Evolutionary conservation across 108 stramenopile species (phyloP).

Genomic region (Nitzschia sp.): DNA sequence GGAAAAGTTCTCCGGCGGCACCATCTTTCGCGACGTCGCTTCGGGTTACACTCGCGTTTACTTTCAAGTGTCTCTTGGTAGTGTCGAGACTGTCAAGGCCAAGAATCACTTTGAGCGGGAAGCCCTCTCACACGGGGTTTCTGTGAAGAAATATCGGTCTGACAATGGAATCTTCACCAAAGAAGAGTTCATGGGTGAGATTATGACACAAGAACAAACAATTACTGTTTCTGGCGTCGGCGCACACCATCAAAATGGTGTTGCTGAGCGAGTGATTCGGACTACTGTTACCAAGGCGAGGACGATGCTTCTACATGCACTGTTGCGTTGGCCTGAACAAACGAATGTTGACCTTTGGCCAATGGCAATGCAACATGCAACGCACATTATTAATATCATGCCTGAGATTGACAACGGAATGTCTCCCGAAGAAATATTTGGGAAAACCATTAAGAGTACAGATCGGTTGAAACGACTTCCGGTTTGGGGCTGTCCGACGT

Average conservation of each 20-base stretch:
- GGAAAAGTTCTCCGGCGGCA: slow-evolving; percentile 36
- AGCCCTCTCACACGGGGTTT: slow-evolving; percentile 1
- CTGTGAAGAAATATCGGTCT: slow-evolving; percentile 25
- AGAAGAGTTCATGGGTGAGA: slow-evolving; percentile 7
- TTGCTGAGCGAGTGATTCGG: slow-evolving; percentile 49
- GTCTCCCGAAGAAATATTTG: slow-evolving; percentile 43
- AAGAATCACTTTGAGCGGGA: slow-evolving; percentile 46
- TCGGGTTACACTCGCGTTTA: slow-evolving; percentile 20
- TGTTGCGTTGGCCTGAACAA: slow-evolving; percentile 49
- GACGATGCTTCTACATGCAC: slow-evolving; percentile 41
- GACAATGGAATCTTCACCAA: slow-evolving; percentile 35
- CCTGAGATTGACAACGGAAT: slow-evolving; percentile 27
- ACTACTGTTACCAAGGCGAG: slow-evolving; percentile 42
- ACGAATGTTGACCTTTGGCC: slow-evolving; percentile 41
- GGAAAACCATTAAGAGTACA: not conserved
- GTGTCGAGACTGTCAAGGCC: slow-evolving; percentile 45
- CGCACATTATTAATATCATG: slow-evolving; percentile 41
- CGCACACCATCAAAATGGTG: slow-evolving; percentile 63
- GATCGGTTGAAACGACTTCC: not conserved
- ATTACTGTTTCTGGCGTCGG: slow-evolving; percentile 44
- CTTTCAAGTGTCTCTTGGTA: slow-evolving; percentile 27
- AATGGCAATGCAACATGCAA: slow-evolving; percentile 51
- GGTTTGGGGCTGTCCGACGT: slow-evolving; percentile 46
- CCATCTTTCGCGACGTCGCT: slow-evolving; percentile 52
- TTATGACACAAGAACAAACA: slow-evolving; percentile 13